A percentile compares a stretch with the other conserved stretches of the same genome.
phyloP scores from a whole-genome alignment of 2,329 filamentous ascomycete species.

The Corinectria fuckeliana region DNA sequence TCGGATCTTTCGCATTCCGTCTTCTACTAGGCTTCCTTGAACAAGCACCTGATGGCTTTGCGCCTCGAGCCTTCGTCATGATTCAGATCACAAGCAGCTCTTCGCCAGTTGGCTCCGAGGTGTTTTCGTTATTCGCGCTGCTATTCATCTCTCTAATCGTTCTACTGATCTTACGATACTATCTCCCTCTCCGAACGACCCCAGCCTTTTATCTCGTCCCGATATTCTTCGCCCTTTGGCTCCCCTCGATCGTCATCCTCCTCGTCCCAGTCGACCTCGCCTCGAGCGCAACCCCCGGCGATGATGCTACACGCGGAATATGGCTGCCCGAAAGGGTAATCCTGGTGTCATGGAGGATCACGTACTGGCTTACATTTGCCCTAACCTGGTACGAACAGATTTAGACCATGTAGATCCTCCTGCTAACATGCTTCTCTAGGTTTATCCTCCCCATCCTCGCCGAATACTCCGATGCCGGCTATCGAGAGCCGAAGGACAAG shows the following conservation, averaged over 20 bases:
- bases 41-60: conserved; percentile 39
- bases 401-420: not conserved
- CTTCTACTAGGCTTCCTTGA: conserved; percentile 26
- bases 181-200: conserved; percentile 87
- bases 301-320: conserved; percentile 76
- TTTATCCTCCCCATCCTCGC: conserved; percentile 90
- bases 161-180: conserved; percentile 85
- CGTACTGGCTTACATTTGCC: conserved; percentile 96
- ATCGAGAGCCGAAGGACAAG: conserved; percentile 82
- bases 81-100: conserved; percentile 58
- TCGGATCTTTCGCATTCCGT: conserved; percentile 13
- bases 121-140: conserved; percentile 78
- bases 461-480: conserved; percentile 94
- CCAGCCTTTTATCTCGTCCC: conserved; percentile 89
- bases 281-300: conserved; percentile 77
- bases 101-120: conserved; percentile 76
- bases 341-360: conserved; percentile 90
- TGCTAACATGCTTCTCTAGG: conserved; percentile 54
- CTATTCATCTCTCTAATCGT: conserved; percentile 77
- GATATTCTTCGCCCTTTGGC: conserved; percentile 93
- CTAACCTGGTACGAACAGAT: conserved; percentile 77
- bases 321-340: conserved; percentile 83
- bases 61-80: conserved; percentile 49
- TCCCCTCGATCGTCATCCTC: conserved; percentile 89
- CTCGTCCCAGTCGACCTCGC: conserved; percentile 96